phyloP scores from a whole-genome alignment of 352 stramenopile species.

The Globisporangium barbulae region DNA sequence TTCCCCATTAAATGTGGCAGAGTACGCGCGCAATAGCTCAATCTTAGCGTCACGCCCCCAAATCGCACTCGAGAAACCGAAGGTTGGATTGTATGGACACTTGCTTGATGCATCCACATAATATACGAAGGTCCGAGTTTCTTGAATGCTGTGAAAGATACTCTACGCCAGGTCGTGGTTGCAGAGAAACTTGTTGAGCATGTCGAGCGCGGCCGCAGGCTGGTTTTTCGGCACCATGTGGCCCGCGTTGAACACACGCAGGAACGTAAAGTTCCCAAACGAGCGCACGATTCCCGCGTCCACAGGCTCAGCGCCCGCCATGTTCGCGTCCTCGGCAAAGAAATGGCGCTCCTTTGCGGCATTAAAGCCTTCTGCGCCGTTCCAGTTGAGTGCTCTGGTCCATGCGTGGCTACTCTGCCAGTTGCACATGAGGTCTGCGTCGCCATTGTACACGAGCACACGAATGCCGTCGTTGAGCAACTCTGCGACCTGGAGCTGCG shows the following conservation, averaged over 20 bases:
- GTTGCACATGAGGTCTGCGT: conserved; percentile 94
- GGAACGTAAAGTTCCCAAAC: conserved; percentile 82
- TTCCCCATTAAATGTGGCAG: too few relatives aligned
- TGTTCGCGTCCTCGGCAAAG: neutral
- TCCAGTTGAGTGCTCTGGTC: conserved; percentile 86
- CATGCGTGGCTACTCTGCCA: conserved; percentile 91
- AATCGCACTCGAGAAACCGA: too few relatives aligned
- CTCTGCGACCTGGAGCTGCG: conserved; percentile 34
- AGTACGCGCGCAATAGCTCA: too few relatives aligned
- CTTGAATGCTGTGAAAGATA: too few relatives aligned
- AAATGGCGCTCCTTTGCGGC: conserved; percentile 13
- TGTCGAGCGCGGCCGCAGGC: conserved; percentile 81
- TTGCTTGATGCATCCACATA: too few relatives aligned
- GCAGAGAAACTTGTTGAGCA: conserved; percentile 90
- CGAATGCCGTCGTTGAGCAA: conserved; percentile 51
- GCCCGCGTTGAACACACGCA: conserved; percentile 91
- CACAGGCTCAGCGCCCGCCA: neutral
- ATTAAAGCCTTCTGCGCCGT: conserved; percentile 73
- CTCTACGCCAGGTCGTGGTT: neutral
- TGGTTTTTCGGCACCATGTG: conserved; percentile 95
- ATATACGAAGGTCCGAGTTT: too few relatives aligned
- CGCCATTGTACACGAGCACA: conserved; percentile 91
- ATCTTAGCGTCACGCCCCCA: too few relatives aligned
- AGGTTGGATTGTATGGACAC: too few relatives aligned
- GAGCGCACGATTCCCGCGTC: conserved; percentile 32